These are phyloP conservation scores for Phytopythium delawarense DNA, from an alignment of 352 stramenopile genomes.

Conservation along the genomic window DNA sequence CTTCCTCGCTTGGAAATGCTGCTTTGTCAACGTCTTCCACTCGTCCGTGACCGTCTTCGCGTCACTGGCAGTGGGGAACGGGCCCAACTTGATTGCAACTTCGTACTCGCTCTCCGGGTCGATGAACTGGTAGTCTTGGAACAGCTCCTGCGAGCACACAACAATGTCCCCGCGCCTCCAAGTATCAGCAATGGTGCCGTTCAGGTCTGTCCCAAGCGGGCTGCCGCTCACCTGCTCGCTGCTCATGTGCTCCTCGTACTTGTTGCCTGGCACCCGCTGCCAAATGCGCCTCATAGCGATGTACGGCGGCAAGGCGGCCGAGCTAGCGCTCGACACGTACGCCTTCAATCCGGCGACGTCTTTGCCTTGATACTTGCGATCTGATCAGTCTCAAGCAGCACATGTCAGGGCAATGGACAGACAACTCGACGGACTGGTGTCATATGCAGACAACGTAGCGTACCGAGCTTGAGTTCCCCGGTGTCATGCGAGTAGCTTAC, in stretches of 20 bases:
- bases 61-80: conserved; percentile 33
- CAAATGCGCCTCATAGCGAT: conserved; percentile 59
- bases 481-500: conserved; percentile 32
- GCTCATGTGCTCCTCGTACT: conserved; percentile 78
- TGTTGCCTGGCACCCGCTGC: conserved; percentile 77
- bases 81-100: conserved; percentile 69
- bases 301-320: conserved; percentile 49
- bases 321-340: conserved; percentile 42
- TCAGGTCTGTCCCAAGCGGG: background rate
- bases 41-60: conserved; percentile 47
- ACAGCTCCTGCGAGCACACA: conserved; percentile 50
- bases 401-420: background rate
- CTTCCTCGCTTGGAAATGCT: conserved; percentile 47
- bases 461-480: conserved; percentile 44
- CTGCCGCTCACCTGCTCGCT: conserved; percentile 48
- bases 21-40: conserved; percentile 49
- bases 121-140: conserved; percentile 85
- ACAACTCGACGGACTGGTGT: background rate
- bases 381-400: conserved; percentile 18
- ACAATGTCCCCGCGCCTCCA: background rate
- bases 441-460: conserved; percentile 1
- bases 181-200: background rate
- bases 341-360: conserved; percentile 33
- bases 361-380: conserved; percentile 58
- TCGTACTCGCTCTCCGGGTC: conserved; percentile 73